These are phyloP conservation scores for Penicillium vulpinum DNA, from an alignment of 2,329 filamentous ascomycete genomes.

Conservation along the genomic window DNA sequence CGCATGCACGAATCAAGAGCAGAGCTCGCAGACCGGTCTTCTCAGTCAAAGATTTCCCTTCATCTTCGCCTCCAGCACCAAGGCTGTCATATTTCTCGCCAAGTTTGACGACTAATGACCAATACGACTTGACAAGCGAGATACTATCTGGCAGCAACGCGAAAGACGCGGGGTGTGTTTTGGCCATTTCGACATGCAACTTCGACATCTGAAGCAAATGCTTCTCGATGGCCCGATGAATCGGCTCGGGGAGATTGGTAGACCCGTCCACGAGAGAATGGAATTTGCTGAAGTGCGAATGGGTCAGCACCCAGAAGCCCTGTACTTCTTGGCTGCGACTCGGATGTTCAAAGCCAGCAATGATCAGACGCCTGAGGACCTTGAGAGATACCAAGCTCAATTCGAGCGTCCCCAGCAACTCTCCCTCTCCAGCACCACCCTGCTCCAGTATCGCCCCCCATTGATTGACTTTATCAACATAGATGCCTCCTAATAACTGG, in stretches of 20 bases:
- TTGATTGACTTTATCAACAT: conserved; percentile 67
- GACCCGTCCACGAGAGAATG: conserved; percentile 63
- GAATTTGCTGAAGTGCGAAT: conserved; percentile 75
- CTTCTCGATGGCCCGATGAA: conserved; percentile 70
- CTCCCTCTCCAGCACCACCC: conserved; percentile 59
- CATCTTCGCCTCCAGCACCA: conserved; percentile 47
- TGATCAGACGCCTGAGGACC: conserved; percentile 73
- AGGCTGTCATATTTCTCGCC: conserved; percentile 64
- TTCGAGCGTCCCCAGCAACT: conserved; percentile 64
- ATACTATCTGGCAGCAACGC: conserved; percentile 77
- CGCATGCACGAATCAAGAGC: conserved; percentile 75
- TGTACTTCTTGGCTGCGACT: conserved; percentile 74
- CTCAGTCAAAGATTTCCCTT: conserved; percentile 64
- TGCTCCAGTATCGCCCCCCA: conserved; percentile 66
- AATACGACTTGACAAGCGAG: conserved; percentile 77
- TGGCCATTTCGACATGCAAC: conserved; percentile 83
- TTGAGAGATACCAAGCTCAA: conserved; percentile 80
- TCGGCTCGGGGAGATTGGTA: conserved; percentile 53
- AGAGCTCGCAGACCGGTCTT: conserved; percentile 80
- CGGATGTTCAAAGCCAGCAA: conserved; percentile 80
- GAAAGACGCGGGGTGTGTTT: conserved; percentile 77
- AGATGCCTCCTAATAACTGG: conserved; percentile 75
- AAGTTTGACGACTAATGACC: conserved; percentile 75
- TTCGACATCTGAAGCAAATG: conserved; percentile 90
- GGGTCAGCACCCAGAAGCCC: conserved; percentile 77